Conservation (phyloP, 306 rosid species). For the Citrullus colocynthis region DNA sequence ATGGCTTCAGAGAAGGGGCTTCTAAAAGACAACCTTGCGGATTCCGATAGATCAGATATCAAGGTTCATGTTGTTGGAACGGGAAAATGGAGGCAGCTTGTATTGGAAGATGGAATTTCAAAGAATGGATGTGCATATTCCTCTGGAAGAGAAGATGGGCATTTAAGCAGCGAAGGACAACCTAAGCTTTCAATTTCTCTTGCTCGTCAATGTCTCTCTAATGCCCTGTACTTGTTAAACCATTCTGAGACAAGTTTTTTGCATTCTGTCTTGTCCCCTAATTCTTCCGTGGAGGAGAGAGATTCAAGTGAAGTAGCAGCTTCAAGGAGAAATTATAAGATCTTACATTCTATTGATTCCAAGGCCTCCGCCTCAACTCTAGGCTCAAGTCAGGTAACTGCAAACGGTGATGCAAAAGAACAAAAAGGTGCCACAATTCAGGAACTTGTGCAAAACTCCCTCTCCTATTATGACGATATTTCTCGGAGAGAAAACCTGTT, state of each 20-base stretch:
- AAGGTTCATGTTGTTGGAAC: slow-evolving; percentile 60
- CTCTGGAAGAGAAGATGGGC: slow-evolving; percentile 27
- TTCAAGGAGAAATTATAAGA: slow-evolving; percentile 46
- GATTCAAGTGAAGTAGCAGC: slow-evolving; percentile 44
- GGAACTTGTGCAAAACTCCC: slow-evolving; percentile 81
- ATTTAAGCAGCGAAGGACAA: slow-evolving; percentile 43
- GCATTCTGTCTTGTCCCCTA: slow-evolving; percentile 49
- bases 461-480: slow-evolving; percentile 52
- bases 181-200: slow-evolving; percentile 66
- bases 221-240: slow-evolving; percentile 59
- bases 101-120: slow-evolving; percentile 43
- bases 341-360: slow-evolving; percentile 39
- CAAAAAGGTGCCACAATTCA: slow-evolving; percentile 70
- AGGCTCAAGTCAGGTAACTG: slow-evolving; percentile 48
- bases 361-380: slow-evolving; percentile 41
- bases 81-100: slow-evolving; percentile 96
- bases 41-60: slow-evolving; percentile 47
- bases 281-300: slow-evolving; percentile 51
- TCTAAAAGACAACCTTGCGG: slow-evolving; percentile 23
- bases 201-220: slow-evolving; percentile 70
- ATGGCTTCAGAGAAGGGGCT: slow-evolving; percentile 85
- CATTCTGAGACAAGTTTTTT: slow-evolving; percentile 24
- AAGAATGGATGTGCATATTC: slow-evolving; percentile 34
- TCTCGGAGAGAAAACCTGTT: slow-evolving; percentile 53
- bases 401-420: slow-evolving; percentile 78